A percentile compares a stretch with the other conserved stretches of the same genome.
These are phyloP conservation scores for Podospora sp. DNA, from an alignment of 495 filamentous ascomycete species.

Conservation along the genomic window DNA sequence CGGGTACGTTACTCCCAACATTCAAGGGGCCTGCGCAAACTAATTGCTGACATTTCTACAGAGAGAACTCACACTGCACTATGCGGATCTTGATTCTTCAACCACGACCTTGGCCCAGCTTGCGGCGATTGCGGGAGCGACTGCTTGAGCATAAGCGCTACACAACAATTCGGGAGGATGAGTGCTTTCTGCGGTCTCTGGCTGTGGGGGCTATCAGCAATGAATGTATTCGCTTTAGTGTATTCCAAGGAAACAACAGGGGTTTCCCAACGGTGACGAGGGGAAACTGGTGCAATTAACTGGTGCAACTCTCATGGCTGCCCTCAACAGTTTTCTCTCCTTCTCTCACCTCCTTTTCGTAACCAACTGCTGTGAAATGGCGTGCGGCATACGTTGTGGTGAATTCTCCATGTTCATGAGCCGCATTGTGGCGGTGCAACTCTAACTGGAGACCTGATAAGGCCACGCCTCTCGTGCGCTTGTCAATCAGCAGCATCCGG, in stretches of 20 bases:
- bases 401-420: not conserved
- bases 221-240: not conserved
- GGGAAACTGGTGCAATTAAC: no score
- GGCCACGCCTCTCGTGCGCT: not conserved
- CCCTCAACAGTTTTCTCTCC: no score
- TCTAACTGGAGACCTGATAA: not conserved
- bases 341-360: no score
- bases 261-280: no score
- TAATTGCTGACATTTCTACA: conserved; percentile 36
- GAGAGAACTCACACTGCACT: conserved; percentile 79
- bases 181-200: no score
- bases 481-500: not conserved
- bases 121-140: conserved; percentile 10
- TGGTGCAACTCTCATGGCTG: no score
- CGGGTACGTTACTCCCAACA: conserved; percentile 57
- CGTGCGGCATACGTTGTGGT: no score
- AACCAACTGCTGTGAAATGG: no score
- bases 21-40: not conserved
- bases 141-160: not conserved
- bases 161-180: not conserved
- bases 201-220: not conserved
- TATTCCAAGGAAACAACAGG: not conserved
- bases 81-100: conserved; percentile 69
- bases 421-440: not conserved
- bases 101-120: not conserved